These are phyloP conservation scores for Exophiala sideris DNA, from an alignment of 2,329 filamentous ascomycete genomes.

Conservation along the genomic window DNA sequence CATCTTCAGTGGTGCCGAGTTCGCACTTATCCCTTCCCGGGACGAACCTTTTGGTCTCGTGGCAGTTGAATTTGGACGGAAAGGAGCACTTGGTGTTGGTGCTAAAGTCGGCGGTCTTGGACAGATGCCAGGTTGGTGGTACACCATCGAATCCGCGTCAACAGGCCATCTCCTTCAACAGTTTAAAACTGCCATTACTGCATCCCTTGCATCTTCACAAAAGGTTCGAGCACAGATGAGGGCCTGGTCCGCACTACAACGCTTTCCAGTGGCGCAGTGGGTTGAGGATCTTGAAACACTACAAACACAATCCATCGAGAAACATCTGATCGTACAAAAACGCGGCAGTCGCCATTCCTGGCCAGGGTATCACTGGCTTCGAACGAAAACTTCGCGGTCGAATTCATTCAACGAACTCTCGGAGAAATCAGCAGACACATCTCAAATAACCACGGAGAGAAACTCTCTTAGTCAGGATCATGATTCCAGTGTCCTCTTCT, in stretches of 20 bases:
- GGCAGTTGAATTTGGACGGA: conserved; percentile 66
- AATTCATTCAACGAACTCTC: no score
- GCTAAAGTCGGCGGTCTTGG: conserved; percentile 64
- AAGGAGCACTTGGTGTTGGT: conserved; percentile 65
- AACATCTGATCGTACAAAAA: no score
- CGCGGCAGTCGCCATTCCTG: no score
- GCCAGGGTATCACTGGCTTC: no score
- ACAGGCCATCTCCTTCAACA: conserved; percentile 62
- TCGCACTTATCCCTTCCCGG: conserved; percentile 64
- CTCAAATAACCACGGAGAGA: no score
- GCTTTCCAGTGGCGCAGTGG: conserved; percentile 67
- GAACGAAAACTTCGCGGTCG: no score
- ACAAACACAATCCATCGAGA: conserved; percentile 54
- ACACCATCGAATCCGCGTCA: conserved; percentile 63
- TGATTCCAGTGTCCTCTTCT: no score
- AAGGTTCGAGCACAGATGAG: conserved; percentile 60
- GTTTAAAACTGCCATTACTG: conserved; percentile 61
- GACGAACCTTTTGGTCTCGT: conserved; percentile 69
- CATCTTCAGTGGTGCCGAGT: conserved; percentile 66
- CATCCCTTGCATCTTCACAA: conserved; percentile 56
- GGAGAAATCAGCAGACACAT: no score
- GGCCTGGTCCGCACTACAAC: conserved; percentile 61
- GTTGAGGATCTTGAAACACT: conserved; percentile 62
- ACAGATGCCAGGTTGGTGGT: conserved; percentile 67
- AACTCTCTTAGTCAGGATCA: no score